A percentile compares a stretch with the other conserved stretches of the same genome.
Conservation (phyloP, 306 rosid species). For the Trifolium dubium region DNA sequence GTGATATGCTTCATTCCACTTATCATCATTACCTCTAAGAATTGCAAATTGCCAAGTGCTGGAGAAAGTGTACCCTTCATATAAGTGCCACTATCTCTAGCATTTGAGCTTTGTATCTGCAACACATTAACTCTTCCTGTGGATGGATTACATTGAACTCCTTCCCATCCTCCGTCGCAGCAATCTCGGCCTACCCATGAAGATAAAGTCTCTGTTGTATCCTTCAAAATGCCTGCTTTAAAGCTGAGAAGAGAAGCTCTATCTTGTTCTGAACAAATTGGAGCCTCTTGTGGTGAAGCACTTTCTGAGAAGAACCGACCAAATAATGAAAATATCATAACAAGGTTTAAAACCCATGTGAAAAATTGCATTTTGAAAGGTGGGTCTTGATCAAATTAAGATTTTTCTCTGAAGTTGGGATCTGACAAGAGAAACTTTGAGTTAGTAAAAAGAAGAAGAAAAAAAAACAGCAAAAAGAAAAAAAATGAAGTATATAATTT, state of each 20-base stretch:
- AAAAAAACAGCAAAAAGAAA: neutral
- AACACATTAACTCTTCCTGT: slow-evolving; percentile 78
- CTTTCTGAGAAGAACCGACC: slow-evolving; percentile 41
- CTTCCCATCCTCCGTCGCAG: slow-evolving; percentile 97
- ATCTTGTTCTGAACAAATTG: slow-evolving; percentile 76
- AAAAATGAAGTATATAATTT: slow-evolving; percentile 8
- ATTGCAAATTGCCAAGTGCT: slow-evolving; percentile 71
- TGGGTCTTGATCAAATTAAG: slow-evolving; percentile 52
- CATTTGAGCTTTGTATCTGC: slow-evolving; percentile 74
- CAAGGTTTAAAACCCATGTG: slow-evolving; percentile 56
- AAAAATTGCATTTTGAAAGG: slow-evolving; percentile 66
- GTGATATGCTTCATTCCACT: slow-evolving; percentile 81
- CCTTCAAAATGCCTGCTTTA: slow-evolving; percentile 69
- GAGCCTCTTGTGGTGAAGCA: slow-evolving; percentile 28
- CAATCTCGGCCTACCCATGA: slow-evolving; percentile 82
- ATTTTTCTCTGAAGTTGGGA: slow-evolving; percentile 47
- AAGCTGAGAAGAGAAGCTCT: slow-evolving; percentile 86
- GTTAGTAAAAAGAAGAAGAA: slow-evolving; percentile 34
- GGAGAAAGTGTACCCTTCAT: slow-evolving; percentile 90
- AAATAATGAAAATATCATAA: slow-evolving; percentile 45
- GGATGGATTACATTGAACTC: slow-evolving; percentile 73
- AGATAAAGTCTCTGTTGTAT: slow-evolving; percentile 73
- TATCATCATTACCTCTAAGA: slow-evolving; percentile 81
- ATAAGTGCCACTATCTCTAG: slow-evolving; percentile 46
- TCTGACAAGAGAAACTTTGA: slow-evolving; percentile 52